Conservation (phyloP, 139 green algal species). For the Auxenochlorella pyrenoidosa region DNA sequence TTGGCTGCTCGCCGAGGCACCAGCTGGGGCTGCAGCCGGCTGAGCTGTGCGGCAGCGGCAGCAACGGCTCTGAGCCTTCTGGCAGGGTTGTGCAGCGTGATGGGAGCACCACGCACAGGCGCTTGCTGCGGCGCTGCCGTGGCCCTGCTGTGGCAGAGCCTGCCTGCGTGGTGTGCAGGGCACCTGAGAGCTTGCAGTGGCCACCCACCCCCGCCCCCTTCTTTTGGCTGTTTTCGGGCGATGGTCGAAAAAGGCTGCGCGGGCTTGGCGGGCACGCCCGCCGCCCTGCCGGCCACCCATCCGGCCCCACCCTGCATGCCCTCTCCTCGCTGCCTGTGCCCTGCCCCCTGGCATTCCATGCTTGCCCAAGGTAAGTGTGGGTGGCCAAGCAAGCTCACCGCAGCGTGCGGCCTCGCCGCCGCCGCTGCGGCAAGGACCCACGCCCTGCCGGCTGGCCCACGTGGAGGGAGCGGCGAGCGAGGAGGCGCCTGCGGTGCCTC, state of each 20-base stretch:
- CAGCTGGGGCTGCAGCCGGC: not conserved
- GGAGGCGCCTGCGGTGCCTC: not conserved
- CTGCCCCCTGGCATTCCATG: not conserved
- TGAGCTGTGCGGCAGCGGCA: not conserved
- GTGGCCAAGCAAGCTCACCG: conserved; percentile 35
- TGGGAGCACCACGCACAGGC: conserved; percentile 24
- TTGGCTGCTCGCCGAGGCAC: not conserved
- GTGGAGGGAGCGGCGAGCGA: not conserved
- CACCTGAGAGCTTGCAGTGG: conserved; percentile 28
- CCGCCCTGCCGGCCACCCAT: not conserved
- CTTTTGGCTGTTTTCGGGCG: conserved; percentile 10
- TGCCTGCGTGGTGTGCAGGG: conserved; percentile 21
- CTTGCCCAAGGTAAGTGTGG: conserved; percentile 19
- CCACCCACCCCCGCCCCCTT: conserved; percentile 1
- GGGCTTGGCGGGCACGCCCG: not conserved
- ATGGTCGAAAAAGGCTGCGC: not conserved
- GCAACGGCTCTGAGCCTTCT: not conserved
- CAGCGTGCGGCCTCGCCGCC: not conserved
- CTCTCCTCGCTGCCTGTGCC: not conserved
- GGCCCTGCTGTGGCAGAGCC: not conserved
- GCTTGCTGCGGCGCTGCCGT: conserved; percentile 1
- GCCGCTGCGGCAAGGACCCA: conserved; percentile 24
- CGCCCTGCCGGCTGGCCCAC: not conserved
- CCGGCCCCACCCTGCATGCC: conserved; percentile 6
- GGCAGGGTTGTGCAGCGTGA: not conserved